Evolutionary conservation across 805 yeast genomes (phyloP).

Genomic region (Ogataea philodendri): DNA sequence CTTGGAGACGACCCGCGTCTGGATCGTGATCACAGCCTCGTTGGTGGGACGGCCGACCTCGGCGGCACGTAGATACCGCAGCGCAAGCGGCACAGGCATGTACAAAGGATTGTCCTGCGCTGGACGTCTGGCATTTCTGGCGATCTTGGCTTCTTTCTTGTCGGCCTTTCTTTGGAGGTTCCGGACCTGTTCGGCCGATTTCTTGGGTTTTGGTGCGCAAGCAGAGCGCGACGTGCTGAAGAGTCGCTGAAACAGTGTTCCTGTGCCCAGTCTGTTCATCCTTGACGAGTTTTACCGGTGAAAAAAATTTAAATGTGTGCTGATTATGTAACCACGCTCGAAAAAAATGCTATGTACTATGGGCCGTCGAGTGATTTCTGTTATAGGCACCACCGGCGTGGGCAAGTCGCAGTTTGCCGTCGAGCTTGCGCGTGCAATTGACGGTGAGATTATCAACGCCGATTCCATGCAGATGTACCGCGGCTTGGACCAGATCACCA

Average conservation of each 20-base stretch:
- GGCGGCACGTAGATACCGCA: slow-evolving; percentile 78
- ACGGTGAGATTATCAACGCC: slow-evolving; percentile 91
- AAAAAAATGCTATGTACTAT: slow-evolving; percentile 6
- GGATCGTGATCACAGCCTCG: slow-evolving; percentile 68
- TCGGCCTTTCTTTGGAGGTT: slow-evolving; percentile 29
- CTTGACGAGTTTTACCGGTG: slow-evolving; percentile 1
- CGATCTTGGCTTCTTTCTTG: slow-evolving; percentile 27
- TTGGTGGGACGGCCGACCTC: slow-evolving; percentile 81
- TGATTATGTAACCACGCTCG: slow-evolving; percentile 6
- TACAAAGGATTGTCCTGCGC: slow-evolving; percentile 56
- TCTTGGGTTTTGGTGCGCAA: slow-evolving; percentile 27
- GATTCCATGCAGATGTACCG: slow-evolving; percentile 96
- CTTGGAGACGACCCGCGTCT: slow-evolving; percentile 64
- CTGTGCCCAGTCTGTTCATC: slow-evolving; percentile 5
- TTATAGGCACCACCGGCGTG: slow-evolving; percentile 88
- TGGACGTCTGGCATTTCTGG: slow-evolving; percentile 40
- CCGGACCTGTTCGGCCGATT: slow-evolving; percentile 16
- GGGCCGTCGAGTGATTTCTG: slow-evolving; percentile 26
- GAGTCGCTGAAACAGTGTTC: slow-evolving; percentile 3
- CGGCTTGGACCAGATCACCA: slow-evolving; percentile 73
- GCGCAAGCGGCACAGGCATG: slow-evolving; percentile 69
- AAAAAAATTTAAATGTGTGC: slow-evolving; percentile 5
- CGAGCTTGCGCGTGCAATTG: slow-evolving; percentile 69
- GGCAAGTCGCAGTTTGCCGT: slow-evolving; percentile 89
- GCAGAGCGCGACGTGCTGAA: slow-evolving; percentile 7